Conservation (phyloP, 306 rosid species). For the Vigna mungo region DNA sequence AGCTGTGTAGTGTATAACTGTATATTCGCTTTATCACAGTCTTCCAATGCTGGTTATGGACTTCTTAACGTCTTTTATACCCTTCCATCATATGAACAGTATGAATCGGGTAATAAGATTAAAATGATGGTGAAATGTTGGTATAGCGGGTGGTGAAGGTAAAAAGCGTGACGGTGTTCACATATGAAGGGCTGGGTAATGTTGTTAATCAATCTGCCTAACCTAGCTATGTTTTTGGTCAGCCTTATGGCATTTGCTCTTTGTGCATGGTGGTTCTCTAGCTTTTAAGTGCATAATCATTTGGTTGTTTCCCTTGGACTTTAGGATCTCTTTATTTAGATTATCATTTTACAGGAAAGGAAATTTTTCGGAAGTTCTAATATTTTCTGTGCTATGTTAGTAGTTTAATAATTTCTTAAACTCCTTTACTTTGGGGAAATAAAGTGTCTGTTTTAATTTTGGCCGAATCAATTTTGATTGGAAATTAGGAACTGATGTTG, state of each 20-base stretch:
- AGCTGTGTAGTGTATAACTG: background rate
- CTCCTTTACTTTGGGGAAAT: conserved; percentile 1
- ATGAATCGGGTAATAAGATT: background rate
- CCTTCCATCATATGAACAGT: conserved; percentile 2
- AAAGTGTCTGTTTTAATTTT: background rate
- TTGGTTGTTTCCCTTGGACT: conserved; percentile 1
- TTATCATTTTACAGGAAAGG: background rate
- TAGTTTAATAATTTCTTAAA: background rate
- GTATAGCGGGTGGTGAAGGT: conserved; percentile 20
- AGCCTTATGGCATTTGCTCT: background rate
- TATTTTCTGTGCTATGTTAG: conserved; percentile 11
- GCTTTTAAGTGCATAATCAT: conserved; percentile 9
- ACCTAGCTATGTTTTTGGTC: background rate
- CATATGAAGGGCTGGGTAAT: background rate
- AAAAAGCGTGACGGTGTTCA: background rate
- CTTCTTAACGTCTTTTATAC: background rate
- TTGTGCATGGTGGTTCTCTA: conserved; percentile 22
- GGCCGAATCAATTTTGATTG: background rate
- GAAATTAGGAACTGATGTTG: too few relatives aligned
- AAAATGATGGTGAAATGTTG: background rate
- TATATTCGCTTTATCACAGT: background rate
- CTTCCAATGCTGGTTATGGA: background rate
- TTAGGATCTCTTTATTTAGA: background rate
- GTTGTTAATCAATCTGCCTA: conserved; percentile 21
- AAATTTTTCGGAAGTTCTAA: background rate